A percentile compares a stretch with the other conserved stretches of the same genome.
phyloP scores from a whole-genome alignment of 805 yeast genomes.

The Priceomyces carsonii region DNA sequence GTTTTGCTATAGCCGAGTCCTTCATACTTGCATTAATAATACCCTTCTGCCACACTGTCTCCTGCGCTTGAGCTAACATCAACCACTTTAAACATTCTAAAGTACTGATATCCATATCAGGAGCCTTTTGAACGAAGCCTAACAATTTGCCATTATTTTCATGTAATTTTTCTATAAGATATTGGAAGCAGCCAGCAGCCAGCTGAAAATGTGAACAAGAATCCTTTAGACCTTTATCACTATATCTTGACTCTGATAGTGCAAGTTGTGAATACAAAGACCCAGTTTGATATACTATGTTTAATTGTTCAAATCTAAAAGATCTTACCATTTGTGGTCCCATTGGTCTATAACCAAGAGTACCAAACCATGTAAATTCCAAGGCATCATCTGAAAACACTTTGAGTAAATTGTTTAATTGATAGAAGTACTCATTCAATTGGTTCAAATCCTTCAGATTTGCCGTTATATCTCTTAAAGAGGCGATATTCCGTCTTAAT shows the following conservation, averaged over 20 bases:
- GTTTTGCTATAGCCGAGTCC: conserved; percentile 60
- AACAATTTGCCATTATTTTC: conserved; percentile 2
- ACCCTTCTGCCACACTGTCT: conserved; percentile 80
- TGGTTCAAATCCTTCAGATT: conserved; percentile 35
- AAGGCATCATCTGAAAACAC: conserved; percentile 68
- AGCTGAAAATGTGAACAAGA: conserved; percentile 66
- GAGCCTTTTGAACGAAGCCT: conserved; percentile 9
- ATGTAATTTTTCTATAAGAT: conserved; percentile 2
- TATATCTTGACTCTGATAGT: conserved; percentile 39
- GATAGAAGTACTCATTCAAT: conserved; percentile 48
- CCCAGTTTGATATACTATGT: conserved; percentile 69
- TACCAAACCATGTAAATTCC: conserved; percentile 72
- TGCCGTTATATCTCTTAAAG: conserved; percentile 27
- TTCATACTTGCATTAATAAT: conserved; percentile 44
- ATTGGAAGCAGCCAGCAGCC: conserved; percentile 67
- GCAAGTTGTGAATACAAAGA: conserved; percentile 63
- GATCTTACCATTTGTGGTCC: conserved; percentile 50
- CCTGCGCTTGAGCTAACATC: conserved; percentile 85
- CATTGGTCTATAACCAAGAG: conserved; percentile 56
- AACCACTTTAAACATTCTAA: conserved; percentile 51
- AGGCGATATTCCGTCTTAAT: conserved; percentile 44
- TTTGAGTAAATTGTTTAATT: conserved; percentile 41
- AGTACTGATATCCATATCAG: conserved; percentile 55
- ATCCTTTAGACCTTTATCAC: conserved; percentile 57
- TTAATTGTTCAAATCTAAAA: conserved; percentile 58